These are phyloP conservation scores for Rostrohypoxylon terebratum DNA, from an alignment of 495 filamentous ascomycete genomes.

Conservation along the genomic window DNA sequence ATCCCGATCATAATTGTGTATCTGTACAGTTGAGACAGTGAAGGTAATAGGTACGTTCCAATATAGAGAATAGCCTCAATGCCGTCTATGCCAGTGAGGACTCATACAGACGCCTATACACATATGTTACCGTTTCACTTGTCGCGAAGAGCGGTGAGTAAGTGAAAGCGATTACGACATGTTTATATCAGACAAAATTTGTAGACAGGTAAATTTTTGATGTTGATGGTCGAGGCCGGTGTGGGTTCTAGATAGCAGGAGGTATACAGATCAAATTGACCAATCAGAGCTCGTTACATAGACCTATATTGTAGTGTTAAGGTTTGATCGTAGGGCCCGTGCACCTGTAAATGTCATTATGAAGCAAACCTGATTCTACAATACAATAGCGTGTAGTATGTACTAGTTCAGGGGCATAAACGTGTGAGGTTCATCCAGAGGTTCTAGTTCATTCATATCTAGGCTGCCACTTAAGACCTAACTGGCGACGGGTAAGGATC, in stretches of 20 bases:
- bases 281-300: slow-evolving; percentile 21
- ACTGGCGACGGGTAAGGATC: no score
- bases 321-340: slow-evolving; percentile 36
- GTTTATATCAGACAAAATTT: slow-evolving; percentile 10
- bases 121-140: slow-evolving; percentile 4
- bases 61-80: background rate
- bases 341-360: slow-evolving; percentile 28
- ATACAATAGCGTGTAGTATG: background rate
- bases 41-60: background rate
- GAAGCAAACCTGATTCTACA: slow-evolving; percentile 32
- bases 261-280: background rate
- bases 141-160: slow-evolving; percentile 1
- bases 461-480: no score
- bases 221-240: slow-evolving; percentile 8
- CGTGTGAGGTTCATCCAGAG: no score
- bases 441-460: background rate
- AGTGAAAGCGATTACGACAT: background rate
- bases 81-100: background rate
- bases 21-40: background rate
- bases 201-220: background rate
- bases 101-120: background rate
- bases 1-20: background rate
- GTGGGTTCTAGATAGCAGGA: background rate
- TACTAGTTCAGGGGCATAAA: background rate
- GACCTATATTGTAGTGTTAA: slow-evolving; percentile 29